Percentiles rank a stretch among this genome's conserved stretches.
Evolutionary conservation across 257 asterid genomes (phyloP).

Genomic region (Nicotiana obtusifolia): DNA sequence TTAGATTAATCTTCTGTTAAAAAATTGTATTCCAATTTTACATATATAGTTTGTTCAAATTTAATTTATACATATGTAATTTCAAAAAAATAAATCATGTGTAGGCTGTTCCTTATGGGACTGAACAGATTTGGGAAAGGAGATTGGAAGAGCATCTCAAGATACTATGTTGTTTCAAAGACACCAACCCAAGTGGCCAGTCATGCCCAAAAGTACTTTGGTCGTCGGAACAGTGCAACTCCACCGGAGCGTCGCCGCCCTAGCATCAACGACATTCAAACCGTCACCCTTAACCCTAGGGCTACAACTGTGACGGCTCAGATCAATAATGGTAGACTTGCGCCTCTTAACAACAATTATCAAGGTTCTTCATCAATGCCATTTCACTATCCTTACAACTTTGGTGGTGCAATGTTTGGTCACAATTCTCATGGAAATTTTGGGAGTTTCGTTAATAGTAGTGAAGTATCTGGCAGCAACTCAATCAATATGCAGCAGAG

Average conservation of each 20-base stretch:
- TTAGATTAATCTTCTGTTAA: background rate
- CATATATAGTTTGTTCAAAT: background rate
- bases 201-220: constrained; percentile 46
- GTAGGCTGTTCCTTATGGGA: constrained; percentile 41
- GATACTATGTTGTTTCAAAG: constrained; percentile 30
- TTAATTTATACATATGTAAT: no score
- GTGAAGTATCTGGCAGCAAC: background rate
- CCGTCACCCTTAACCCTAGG: background rate
- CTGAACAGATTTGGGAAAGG: constrained; percentile 41
- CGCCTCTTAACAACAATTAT: background rate
- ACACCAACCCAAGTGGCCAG: constrained; percentile 47
- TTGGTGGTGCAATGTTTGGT: background rate
- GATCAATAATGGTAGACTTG: background rate
- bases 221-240: constrained; percentile 23
- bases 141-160: constrained; percentile 47
- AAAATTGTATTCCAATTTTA: background rate
- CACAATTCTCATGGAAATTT: background rate
- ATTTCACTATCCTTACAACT: background rate
- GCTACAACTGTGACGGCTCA: background rate
- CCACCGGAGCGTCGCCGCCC: constrained; percentile 19
- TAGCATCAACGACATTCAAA: constrained; percentile 42
- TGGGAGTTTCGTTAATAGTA: background rate
- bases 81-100: background rate
- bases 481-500: background rate
- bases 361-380: background rate